Base-by-base conservation (phyloP, 2,329 filamentous ascomycete species). In the Fusarium sublunatum region DNA sequence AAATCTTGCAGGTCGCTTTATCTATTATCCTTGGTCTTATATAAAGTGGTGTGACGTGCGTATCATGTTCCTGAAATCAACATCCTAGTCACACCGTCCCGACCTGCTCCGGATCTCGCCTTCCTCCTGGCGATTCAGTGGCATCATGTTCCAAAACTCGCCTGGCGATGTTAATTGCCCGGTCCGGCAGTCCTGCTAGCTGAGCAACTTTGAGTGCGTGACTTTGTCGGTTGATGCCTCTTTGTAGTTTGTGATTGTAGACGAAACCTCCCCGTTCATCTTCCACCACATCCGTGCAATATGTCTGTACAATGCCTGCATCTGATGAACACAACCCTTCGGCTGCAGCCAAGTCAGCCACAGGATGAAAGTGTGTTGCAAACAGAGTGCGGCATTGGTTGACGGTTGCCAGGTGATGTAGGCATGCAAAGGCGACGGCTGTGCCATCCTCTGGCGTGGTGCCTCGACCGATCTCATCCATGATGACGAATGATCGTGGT, bases 401-500 rank as follows among this genome's bases (percentile, higher is more conserved):
- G 22, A 90, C 80, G 44, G 88, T 83, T 68, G 92, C 89, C 13
- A 99, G 81, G 75, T 98, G 92, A 72, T 94, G 86, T 45, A 99
- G 80, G 71, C 90, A 93, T 2, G 94, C 95, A 75, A 91, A 98
- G 0, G 92, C 92, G 2, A 99, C 90, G 1, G 95, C 95, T 3
- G 90, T 86, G 3, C 95, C 95, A 74, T 98, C 95, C 71, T 94
- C 90, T 0, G 94, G 93, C 19, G 95, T 97, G 0, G 96, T 99
- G 8, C 95, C 95, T 43, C 95, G 85, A 1, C 95, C 95, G 34
- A 99, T 91, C 80, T 99, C 95, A 75, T 99, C 95, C 94, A 99
- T 98, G 75, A 99, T 94, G 59, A 95, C 94, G 70, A 99, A 96
- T 0, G 91, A 95, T 24, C 89, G 85, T 2, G 88, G 79, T 1